These are phyloP conservation scores for Neolentinus lepideus DNA, from an alignment of 1,284 basidiomycete species.

Conservation along the genomic window DNA sequence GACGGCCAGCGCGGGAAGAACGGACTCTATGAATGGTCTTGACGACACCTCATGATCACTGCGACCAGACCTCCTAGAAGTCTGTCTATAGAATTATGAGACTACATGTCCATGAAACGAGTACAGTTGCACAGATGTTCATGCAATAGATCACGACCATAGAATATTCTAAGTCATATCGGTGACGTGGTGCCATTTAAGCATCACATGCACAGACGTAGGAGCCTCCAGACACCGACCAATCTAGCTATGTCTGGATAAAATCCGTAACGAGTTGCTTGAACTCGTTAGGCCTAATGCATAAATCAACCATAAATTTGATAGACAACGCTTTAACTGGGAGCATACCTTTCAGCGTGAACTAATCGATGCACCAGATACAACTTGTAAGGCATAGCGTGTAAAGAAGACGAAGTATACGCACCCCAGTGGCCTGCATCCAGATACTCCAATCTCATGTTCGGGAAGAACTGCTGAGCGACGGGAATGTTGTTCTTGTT, in stretches of 20 bases:
- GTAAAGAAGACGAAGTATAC: constrained; percentile 8
- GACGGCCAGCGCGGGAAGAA: neutral
- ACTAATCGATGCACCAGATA: constrained; percentile 26
- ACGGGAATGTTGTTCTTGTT: constrained; percentile 57
- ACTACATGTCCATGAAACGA: neutral
- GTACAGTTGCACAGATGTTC: neutral
- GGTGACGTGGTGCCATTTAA: no score
- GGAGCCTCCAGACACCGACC: no score
- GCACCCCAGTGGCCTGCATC: constrained; percentile 68
- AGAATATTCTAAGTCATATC: neutral
- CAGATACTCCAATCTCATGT: constrained; percentile 43
- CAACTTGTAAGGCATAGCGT: constrained; percentile 3
- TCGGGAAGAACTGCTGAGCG: constrained; percentile 63
- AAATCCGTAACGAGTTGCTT: constrained; percentile 34
- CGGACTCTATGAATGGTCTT: neutral
- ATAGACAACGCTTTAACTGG: neutral
- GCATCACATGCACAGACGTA: no score
- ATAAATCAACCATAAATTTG: neutral
- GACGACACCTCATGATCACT: neutral
- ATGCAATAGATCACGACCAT: neutral
- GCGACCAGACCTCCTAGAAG: neutral
- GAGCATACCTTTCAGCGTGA: constrained; percentile 47
- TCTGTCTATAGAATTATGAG: neutral
- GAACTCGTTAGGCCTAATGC: constrained; percentile 38
- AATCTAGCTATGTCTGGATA: constrained; percentile 13